Percentiles rank a stretch among this genome's conserved stretches.
phyloP scores from a whole-genome alignment of 495 filamentous ascomycete species.

The Hamigera avellanea region DNA sequence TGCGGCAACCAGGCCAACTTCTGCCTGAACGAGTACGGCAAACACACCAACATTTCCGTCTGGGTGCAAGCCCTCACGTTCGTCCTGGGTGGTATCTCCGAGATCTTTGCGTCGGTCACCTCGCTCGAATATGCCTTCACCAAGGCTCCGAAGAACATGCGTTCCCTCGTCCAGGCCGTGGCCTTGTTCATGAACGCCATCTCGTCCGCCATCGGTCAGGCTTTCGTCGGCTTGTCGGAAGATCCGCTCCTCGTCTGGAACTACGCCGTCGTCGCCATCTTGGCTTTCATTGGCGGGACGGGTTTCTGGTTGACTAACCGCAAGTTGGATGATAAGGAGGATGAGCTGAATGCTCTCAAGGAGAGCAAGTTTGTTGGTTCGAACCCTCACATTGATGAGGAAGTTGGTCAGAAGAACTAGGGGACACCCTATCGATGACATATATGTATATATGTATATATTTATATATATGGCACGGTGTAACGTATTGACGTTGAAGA shows the following conservation, averaged over 20 bases:
- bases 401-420: too few species aligned
- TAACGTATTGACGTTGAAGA: too few species aligned
- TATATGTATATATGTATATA: too few species aligned
- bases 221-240: constrained; percentile 40
- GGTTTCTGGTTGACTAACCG: constrained; percentile 44
- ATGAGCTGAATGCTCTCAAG: constrained; percentile 31
- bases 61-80: constrained; percentile 46
- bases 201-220: constrained; percentile 45
- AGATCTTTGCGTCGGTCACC: constrained; percentile 48
- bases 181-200: constrained; percentile 20
- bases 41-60: constrained; percentile 30
- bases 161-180: constrained; percentile 49
- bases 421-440: too few species aligned
- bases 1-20: constrained; percentile 33
- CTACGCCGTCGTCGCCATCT: constrained; percentile 26
- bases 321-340: constrained; percentile 29
- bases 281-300: constrained; percentile 38
- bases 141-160: constrained; percentile 59
- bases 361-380: not conserved
- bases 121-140: constrained; percentile 51
- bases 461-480: too few species aligned
- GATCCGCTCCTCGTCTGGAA: constrained; percentile 48
- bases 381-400: too few species aligned
- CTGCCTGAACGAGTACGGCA: constrained; percentile 11
- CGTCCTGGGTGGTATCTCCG: constrained; percentile 44